Evolutionary conservation across 2,329 filamentous ascomycete genomes (phyloP), one percentile per base, ranked within the genome.

Genomic region (Colletotrichum navitas): DNA sequence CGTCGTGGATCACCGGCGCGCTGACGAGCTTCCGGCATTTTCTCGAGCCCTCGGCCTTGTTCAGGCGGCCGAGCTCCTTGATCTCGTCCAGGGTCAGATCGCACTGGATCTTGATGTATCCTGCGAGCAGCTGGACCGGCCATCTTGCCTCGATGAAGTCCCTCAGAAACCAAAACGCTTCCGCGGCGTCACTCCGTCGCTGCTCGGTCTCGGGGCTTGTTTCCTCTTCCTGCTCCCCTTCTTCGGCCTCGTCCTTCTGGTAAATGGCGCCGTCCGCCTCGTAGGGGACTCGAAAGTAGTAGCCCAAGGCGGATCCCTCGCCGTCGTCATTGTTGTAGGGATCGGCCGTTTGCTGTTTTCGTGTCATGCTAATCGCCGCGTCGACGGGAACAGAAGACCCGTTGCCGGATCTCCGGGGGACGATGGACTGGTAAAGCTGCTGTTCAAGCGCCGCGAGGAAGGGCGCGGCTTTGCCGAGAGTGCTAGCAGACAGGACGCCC

Each of bases 1-100:
- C 66, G 21, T 72, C 70, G 66, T 72, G 70, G 36, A 72, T 70
- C 6, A 72, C 60, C 2, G 70, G 70, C 7, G 66, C 70, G 10
- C 29, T 66, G 66, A 72, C 6, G 29, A 72, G 70, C 47, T 58
- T 58, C 4, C 60, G 60, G 39, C 66, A 72, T n/a, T 61, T 41
- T 21, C 29, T 47, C 3, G 29, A 49, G 18, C 70, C 70, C 0
- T 71, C 55, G 7, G n/a, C 29, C 61, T 60, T 47, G 11, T 29
- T 11, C n/a, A 70, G 39, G 4, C 26, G 55, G 7, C 70, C 70
- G 18, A 66, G n/a, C 11, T 24, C 41, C 41, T 11, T 45, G 24
- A 72, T 8, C 21, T 56, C 32, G 26, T 58, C 34, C 70, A 72
- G 51, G 16, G 70, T 72, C 36, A 71, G 14, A 14, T 66, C 41